These are phyloP conservation scores for Ganoderma lucidum DNA, from an alignment of 1,284 basidiomycete genomes.

Conservation along the genomic window DNA sequence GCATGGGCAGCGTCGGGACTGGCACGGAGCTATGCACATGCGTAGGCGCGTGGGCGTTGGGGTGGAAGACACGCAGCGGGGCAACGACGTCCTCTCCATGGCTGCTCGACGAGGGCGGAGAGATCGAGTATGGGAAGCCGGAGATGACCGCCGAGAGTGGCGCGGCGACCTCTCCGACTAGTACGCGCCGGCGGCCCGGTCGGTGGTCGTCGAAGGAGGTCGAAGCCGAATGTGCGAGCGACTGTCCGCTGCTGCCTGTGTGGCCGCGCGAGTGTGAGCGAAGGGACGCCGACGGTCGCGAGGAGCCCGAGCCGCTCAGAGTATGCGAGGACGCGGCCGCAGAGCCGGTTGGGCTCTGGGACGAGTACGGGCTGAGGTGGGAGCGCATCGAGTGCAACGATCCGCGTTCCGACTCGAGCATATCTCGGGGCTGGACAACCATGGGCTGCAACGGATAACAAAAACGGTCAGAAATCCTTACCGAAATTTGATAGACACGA, in stretches of 20 bases:
- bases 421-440: slow-evolving; percentile 51
- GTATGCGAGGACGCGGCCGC: slow-evolving; percentile 53
- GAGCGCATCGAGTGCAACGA: slow-evolving; percentile 70
- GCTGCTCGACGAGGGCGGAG: slow-evolving; percentile 21
- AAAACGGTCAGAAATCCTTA: neutral
- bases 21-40: slow-evolving; percentile 14
- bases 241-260: slow-evolving; percentile 49
- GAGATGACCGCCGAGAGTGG: slow-evolving; percentile 44
- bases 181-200: slow-evolving; percentile 26
- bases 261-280: slow-evolving; percentile 49
- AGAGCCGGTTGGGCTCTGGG: slow-evolving; percentile 57
- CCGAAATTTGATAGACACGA: neutral
- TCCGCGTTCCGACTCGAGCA: slow-evolving; percentile 58
- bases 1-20: slow-evolving; percentile 2
- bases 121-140: slow-evolving; percentile 22
- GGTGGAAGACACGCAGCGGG: slow-evolving; percentile 16
- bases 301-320: slow-evolving; percentile 54
- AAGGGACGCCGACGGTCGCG: slow-evolving; percentile 51
- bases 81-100: slow-evolving; percentile 18
- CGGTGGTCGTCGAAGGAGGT: slow-evolving; percentile 58
- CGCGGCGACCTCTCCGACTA: slow-evolving; percentile 41
- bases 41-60: slow-evolving; percentile 15
- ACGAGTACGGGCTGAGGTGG: slow-evolving; percentile 53
- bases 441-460: slow-evolving; percentile 41
- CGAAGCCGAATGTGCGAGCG: slow-evolving; percentile 56